Base-by-base conservation (phyloP, 352 stramenopile species). In the Pythium scleroteichum region DNA sequence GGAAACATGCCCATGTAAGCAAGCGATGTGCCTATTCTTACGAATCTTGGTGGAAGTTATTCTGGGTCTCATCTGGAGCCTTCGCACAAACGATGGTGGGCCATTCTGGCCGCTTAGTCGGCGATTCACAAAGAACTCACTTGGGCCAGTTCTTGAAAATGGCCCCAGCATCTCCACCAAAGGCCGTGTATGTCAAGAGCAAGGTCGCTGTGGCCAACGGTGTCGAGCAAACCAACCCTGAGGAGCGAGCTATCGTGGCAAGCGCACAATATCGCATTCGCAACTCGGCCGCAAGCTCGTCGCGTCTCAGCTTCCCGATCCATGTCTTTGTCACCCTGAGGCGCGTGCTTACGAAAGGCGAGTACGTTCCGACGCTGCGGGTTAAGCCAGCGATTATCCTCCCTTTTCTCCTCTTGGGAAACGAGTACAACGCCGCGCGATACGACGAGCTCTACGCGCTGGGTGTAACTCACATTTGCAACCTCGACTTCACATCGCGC, bases 381-480 rank as follows among this genome's bases (percentile, higher is more conserved):
- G 19, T 61, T 2, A 45, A 59, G 17, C 53, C 65, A 14, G 38
- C 48, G 1, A 49, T 57, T n/a, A 23, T 72, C 1, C 42, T 65
- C 38, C 49, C 65, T 1, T 62, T 52, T n/a, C 53, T 72, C 2
- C 23, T 68, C 5, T 14, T 72, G 3, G 65, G 65, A 19, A 55
- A 49, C 33, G 65, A 72, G 14, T 56, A 55, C 52, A 65, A 69
- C 20, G 65, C 65, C 4, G n/a, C 59, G 33, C 41, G 38, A 9
- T 69, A 66, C 59, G 55, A 72, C n/a, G 50, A 62, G 4, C 42
- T 72, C 19, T 69, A 69, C 45, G 16, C 41, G 5, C 6, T 69
- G 10, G 65, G 65, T 13, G 55, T 69, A 9, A 72, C 65, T 4
- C 65, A 72, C 33, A 68, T 72, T 39, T 72, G 65, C 53, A 72